Evolutionary conservation across 2,329 filamentous ascomycete genomes (phyloP), one percentile per base, ranked within the genome.

Genomic region (Exophiala bonariae): DNA sequence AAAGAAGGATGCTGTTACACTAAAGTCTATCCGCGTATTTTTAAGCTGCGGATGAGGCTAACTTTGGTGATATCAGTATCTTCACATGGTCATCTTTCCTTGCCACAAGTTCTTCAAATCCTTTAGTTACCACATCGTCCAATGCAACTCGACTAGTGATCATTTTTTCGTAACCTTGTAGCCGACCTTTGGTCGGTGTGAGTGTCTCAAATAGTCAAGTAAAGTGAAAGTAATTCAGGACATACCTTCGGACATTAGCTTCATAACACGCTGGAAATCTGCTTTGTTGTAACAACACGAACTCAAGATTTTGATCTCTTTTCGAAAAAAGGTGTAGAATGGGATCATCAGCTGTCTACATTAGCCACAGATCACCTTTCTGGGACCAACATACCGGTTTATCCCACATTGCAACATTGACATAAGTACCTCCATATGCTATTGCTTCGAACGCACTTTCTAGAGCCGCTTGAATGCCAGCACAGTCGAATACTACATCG

Each of bases 51-150:
- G 6, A 26, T 6, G 23, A 26, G 11, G 23, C 11, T 26, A 26
- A 26, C 35, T 37, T 37, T 9, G 35, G 14, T 37, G 35, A 37
- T 13, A 37, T 37, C 14, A 84, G 54, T 19, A 84, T 78, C 64
- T 84, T 84, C 16, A 83, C 78, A 56, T 83, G 78, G 39, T 73
- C 76, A 30, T 83, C 78, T 56, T 79, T 81, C 50, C 82, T 74
- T 8, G 76, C 63, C 22, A 82, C 75, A 39, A 84, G 63, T 2
- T 76, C 71, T 48, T 75, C 69, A 53, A 83, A 78, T 0, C 79
- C 81, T 23, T 77, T 70, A 20, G 81, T 71, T 0, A 81, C 77
- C 9, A 82, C 61, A 16, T 78, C 67, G 14, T 79, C 73, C 26
- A 84, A 63, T 35, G 66, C 61, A 23, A 83, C 78, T 55, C 69